A percentile compares a stretch with the other conserved stretches of the same genome.
phyloP scores from a whole-genome alignment of 768 basidiomycete genomes.

The Termitomyces sp. region DNA sequence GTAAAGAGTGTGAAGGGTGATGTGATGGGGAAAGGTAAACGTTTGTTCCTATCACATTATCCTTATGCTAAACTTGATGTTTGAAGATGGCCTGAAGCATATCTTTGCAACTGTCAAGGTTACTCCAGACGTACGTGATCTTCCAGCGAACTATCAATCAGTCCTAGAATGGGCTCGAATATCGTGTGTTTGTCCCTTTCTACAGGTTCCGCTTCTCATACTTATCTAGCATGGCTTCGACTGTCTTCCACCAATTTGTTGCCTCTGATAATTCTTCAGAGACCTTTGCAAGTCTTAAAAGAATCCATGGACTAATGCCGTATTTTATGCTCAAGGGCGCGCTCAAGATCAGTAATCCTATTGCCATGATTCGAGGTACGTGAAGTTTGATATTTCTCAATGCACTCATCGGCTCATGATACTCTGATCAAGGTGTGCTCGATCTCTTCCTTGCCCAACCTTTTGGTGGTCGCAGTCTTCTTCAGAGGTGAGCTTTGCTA shows the following conservation, averaged over 20 bases:
- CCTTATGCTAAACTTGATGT: neutral
- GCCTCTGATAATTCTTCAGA: constrained; percentile 92
- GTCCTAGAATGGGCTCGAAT: constrained; percentile 97
- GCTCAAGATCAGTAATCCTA: constrained; percentile 90
- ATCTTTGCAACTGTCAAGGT: constrained; percentile 88
- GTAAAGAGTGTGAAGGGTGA: constrained; percentile 90
- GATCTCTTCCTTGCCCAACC: constrained; percentile 97
- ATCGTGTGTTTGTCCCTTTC: constrained; percentile 59
- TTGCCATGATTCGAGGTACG: constrained; percentile 89
- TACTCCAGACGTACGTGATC: constrained; percentile 68
- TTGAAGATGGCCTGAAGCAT: constrained; percentile 76
- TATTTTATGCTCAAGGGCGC: constrained; percentile 95
- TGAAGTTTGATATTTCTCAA: neutral
- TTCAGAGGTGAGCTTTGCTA: constrained; percentile 64
- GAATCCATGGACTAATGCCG: constrained; percentile 95
- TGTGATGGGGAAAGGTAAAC: constrained; percentile 77
- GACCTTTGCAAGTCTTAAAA: constrained; percentile 81
- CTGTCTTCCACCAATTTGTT: constrained; percentile 92
- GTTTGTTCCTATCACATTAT: neutral
- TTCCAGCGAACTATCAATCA: constrained; percentile 83
- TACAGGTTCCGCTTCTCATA: neutral
- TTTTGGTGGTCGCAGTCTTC: constrained; percentile 87
- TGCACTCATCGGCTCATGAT: neutral
- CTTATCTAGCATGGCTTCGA: constrained; percentile 77
- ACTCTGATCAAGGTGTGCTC: constrained; percentile 49